Evolutionary conservation across 1,284 basidiomycete species (phyloP).

Genomic region (Pholiota adiposa): DNA sequence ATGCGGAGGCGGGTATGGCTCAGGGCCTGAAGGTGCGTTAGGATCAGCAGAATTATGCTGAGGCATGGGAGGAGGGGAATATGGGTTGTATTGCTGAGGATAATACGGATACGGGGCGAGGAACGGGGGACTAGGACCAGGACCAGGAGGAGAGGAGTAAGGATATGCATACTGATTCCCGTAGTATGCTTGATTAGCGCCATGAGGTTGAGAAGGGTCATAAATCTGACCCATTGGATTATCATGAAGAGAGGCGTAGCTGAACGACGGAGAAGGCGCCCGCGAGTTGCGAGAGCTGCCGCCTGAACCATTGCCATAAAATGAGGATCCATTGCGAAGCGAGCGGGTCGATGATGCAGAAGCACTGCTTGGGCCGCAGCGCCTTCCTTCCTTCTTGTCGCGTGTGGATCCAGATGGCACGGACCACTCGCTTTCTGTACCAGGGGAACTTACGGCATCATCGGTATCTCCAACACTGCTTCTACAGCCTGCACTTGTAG

Average conservation of each 20-base stretch:
- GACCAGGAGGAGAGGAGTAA: conserved; percentile 37
- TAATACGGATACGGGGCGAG: conserved; percentile 38
- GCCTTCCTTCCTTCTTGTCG: conserved; percentile 51
- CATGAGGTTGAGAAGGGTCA: conserved; percentile 50
- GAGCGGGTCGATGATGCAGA: conserved; percentile 62
- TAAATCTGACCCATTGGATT: conserved; percentile 47
- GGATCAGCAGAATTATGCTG: conserved; percentile 39
- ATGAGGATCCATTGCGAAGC: conserved; percentile 52
- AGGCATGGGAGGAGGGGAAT: conserved; percentile 39
- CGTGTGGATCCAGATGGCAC: conserved; percentile 50
- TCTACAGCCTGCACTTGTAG: conserved; percentile 58
- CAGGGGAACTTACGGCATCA: conserved; percentile 67
- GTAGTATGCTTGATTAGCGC: conserved; percentile 41
- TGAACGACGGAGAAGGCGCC: conserved; percentile 71
- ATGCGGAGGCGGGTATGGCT: conserved; percentile 40
- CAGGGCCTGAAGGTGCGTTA: conserved; percentile 34
- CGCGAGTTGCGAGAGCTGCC: conserved; percentile 71
- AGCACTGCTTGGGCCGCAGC: conserved; percentile 40
- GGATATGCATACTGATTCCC: conserved; percentile 40
- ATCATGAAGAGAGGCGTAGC: conserved; percentile 72
- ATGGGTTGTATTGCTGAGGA: conserved; percentile 38
- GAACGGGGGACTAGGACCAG: conserved; percentile 37
- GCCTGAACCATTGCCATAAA: conserved; percentile 54
- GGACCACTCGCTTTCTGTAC: conserved; percentile 82
- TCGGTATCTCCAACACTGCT: conserved; percentile 68